A percentile compares a stretch with the other conserved stretches of the same genome.
Evolutionary conservation across 441 rosid genomes (phyloP).

Genomic region (Brassica balearica): DNA sequence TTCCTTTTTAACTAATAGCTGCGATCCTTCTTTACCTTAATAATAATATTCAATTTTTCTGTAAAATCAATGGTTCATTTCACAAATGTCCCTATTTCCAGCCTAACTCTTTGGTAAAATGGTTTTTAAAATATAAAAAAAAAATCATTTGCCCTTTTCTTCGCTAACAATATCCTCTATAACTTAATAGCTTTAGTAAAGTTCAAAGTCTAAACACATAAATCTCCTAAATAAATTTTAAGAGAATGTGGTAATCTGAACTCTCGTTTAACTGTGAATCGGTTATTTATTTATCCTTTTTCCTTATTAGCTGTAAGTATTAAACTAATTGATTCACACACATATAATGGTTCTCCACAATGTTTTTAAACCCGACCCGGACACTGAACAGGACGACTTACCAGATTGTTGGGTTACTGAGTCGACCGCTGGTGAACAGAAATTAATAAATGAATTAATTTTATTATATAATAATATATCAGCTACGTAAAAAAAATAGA

Average conservation of each 20-base stretch:
- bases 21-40: background rate
- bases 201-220: conserved; percentile 1
- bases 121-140: background rate
- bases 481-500: too few species aligned
- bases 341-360: background rate
- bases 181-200: conserved; percentile 3
- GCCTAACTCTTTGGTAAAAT: conserved; percentile 22
- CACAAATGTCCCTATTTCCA: conserved; percentile 25
- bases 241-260: background rate
- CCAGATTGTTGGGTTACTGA: too few species aligned
- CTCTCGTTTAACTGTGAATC: background rate
- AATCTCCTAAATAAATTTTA: background rate
- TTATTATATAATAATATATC: too few species aligned
- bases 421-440: too few species aligned
- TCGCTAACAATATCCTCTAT: conserved; percentile 14
- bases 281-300: background rate
- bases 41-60: background rate
- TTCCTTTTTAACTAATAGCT: background rate
- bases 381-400: too few species aligned
- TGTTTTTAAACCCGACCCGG: too few species aligned
- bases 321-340: background rate
- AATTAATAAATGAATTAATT: too few species aligned
- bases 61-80: conserved; percentile 16
- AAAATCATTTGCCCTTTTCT: background rate
- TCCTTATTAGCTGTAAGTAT: background rate